Conservation (phyloP, 805 yeast species). For the Grigorovia yakushimaensis region DNA sequence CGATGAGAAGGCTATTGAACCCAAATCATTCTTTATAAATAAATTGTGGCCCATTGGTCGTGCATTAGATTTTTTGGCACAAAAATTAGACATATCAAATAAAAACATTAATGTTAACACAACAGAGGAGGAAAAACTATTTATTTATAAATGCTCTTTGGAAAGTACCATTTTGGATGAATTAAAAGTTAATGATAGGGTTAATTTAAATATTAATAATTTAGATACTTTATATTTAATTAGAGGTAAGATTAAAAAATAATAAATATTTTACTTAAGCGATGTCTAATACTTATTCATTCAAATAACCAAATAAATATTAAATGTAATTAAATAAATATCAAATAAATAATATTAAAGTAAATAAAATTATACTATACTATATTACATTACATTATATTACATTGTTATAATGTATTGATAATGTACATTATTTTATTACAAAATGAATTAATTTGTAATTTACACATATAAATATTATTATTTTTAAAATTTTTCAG, state of each 20-base stretch:
- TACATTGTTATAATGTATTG: neutral
- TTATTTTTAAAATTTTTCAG: neutral
- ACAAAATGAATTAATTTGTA: neutral
- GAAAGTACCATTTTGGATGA: conserved; percentile 3
- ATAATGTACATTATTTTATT: neutral
- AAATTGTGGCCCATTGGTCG: conserved; percentile 28
- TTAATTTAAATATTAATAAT: conserved; percentile 12
- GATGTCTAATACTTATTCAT: too few relatives aligned
- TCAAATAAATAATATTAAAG: neutral
- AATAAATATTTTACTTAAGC: too few relatives aligned
- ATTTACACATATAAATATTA: too few relatives aligned
- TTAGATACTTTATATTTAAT: conserved; percentile 21
- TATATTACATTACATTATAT: neutral
- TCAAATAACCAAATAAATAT: neutral
- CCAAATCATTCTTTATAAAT: conserved; percentile 16
- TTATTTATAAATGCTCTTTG: conserved; percentile 12
- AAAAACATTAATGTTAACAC: conserved; percentile 11
- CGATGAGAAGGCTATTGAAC: conserved; percentile 4
- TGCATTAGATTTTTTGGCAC: conserved; percentile 23
- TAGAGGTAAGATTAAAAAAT: conserved; percentile 14
- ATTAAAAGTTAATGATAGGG: conserved; percentile 12
- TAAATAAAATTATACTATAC: neutral
- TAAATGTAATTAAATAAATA: too few relatives aligned
- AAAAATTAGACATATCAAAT: conserved; percentile 18
- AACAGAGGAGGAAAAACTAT: conserved; percentile 16